These are phyloP conservation scores for Didymella pinodella DNA, from an alignment of 2,329 filamentous ascomycete species.

Conservation along the genomic window DNA sequence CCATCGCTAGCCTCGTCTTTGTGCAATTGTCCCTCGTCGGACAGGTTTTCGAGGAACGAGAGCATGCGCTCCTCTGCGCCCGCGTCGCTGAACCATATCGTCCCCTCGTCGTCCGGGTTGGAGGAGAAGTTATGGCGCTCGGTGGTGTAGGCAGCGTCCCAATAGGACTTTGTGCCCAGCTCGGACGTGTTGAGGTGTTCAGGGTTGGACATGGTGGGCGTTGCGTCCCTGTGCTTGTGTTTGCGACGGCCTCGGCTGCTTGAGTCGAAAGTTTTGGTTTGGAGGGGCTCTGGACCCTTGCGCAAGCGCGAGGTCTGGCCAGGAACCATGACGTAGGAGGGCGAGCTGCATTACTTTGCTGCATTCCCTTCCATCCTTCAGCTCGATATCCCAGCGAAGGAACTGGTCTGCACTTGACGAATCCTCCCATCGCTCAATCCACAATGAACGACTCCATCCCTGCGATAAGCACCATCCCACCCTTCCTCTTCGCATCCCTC, in stretches of 20 bases:
- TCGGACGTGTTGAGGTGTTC: conserved; percentile 72
- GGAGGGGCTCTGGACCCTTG: conserved; percentile 10
- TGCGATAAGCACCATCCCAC: conserved; percentile 21
- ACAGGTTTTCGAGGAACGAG: conserved; percentile 65
- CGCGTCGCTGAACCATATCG: conserved; percentile 95
- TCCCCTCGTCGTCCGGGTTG: conserved; percentile 81
- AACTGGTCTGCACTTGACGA: not conserved
- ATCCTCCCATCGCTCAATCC: not conserved
- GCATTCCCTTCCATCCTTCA: not conserved
- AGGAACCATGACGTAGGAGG: conserved; percentile 6
- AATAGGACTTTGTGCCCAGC: conserved; percentile 79
- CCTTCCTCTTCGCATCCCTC: conserved; percentile 29
- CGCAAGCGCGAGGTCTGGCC: not conserved
- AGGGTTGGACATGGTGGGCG: conserved; percentile 29
- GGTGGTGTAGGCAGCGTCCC: conserved; percentile 72
- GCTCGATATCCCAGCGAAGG: not conserved
- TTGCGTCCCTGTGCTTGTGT: not conserved
- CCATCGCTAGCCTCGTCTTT: conserved; percentile 43
- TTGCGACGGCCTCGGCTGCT: conserved; percentile 2
- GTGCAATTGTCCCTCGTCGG: conserved; percentile 56
- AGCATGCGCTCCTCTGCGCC: conserved; percentile 84
- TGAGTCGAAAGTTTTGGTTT: conserved; percentile 8
- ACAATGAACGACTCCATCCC: conserved; percentile 6
- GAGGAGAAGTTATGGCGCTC: conserved; percentile 75
- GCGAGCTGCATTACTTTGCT: not conserved